A percentile compares a stretch with the other conserved stretches of the same genome.
phyloP scores from a whole-genome alignment of 208 protist genomes.

The Hexamita inflata region DNA sequence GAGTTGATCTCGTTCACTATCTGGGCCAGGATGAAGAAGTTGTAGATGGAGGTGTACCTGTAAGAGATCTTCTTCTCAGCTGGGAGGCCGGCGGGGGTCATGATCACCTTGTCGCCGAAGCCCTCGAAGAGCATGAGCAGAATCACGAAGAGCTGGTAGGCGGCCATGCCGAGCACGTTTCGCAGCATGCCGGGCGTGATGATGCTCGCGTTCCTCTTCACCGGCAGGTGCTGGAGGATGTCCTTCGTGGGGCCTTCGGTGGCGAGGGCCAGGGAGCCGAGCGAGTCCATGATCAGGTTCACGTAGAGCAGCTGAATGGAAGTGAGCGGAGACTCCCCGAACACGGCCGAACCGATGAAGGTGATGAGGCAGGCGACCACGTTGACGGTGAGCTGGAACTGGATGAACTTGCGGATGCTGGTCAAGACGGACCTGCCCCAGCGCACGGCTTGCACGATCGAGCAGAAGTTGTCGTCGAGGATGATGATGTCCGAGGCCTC shows the following conservation, averaged over 20 bases:
- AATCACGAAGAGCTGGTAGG: slow-evolving; percentile 5
- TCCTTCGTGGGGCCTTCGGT: slow-evolving; percentile 67
- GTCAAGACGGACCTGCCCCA: slow-evolving; percentile 87
- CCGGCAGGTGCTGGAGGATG: slow-evolving; percentile 22
- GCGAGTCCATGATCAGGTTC: slow-evolving; percentile 94
- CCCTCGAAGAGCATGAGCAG: neutral
- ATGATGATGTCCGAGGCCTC: slow-evolving; percentile 72
- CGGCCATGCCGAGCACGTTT: neutral
- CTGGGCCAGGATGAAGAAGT: slow-evolving; percentile 12
- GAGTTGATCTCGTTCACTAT: slow-evolving; percentile 13
- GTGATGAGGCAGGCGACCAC: slow-evolving; percentile 72
- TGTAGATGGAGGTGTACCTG: slow-evolving; percentile 13
- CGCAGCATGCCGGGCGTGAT: slow-evolving; percentile 22
- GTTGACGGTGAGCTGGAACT: slow-evolving; percentile 93
- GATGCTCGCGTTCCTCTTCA: neutral
- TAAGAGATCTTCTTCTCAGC: neutral
- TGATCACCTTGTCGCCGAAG: neutral
- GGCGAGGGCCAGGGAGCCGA: slow-evolving; percentile 80
- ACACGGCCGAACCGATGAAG: slow-evolving; percentile 58
- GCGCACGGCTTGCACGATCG: slow-evolving; percentile 80
- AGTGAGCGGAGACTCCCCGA: slow-evolving; percentile 30
- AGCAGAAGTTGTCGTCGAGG: slow-evolving; percentile 88
- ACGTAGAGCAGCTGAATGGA: slow-evolving; percentile 78
- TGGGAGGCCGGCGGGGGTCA: neutral
- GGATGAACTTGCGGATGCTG: slow-evolving; percentile 37